Evolutionary conservation across 208 protist genomes (phyloP).

Genomic region (Trypanosoma vivax): DNA sequence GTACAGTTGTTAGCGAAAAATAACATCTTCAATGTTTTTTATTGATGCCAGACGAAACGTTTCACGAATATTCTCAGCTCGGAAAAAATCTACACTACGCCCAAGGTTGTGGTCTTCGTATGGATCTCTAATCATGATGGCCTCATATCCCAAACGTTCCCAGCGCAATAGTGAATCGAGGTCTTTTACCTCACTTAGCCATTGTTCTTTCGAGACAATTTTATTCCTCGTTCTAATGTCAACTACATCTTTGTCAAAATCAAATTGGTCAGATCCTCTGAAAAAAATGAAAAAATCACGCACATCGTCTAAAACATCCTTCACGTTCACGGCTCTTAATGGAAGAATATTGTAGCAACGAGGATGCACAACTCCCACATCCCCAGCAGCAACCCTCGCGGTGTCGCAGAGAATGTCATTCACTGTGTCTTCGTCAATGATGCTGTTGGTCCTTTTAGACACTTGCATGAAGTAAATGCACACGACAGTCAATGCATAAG

Average conservation of each 20-base stretch:
- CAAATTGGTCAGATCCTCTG: constrained; percentile 31
- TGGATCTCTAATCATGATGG: constrained; percentile 58
- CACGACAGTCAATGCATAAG: constrained; percentile 78
- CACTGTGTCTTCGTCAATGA: constrained; percentile 34
- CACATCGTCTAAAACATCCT: constrained; percentile 36
- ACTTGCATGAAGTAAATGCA: constrained; percentile 68
- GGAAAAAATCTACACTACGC: constrained; percentile 78
- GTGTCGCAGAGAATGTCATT: constrained; percentile 5
- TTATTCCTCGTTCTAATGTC: constrained; percentile 47
- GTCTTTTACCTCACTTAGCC: constrained; percentile 26
- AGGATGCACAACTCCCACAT: background rate
- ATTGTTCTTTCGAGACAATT: constrained; percentile 46
- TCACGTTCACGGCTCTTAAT: constrained; percentile 18
- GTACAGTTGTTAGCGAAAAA: background rate
- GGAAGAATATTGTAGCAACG: constrained; percentile 16
- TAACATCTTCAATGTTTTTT: constrained; percentile 16
- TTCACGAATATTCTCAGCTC: constrained; percentile 59
- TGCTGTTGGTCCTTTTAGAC: constrained; percentile 20
- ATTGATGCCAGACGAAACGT: constrained; percentile 47
- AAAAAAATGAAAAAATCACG: constrained; percentile 59
- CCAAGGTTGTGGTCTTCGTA: constrained; percentile 73
- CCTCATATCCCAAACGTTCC: constrained; percentile 67
- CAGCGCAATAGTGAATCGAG: constrained; percentile 36
- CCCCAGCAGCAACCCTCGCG: background rate
- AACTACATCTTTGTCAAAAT: constrained; percentile 67